Base-by-base conservation (phyloP, 441 rosid genomes). In the Corymbia calophylla region DNA sequence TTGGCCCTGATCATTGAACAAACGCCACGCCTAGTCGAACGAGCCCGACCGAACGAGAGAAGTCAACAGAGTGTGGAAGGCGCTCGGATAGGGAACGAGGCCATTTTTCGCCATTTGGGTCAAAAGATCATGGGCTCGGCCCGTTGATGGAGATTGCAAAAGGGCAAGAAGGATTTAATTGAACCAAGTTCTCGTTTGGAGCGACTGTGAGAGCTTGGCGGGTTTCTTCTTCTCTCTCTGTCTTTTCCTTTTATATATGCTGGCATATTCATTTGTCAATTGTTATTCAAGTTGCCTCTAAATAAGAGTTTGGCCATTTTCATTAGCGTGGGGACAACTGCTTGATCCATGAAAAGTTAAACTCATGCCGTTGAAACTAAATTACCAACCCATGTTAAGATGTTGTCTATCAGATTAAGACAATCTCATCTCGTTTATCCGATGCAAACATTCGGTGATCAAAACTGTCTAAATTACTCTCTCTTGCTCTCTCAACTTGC, bases 41-140 rank as follows among this genome's bases (percentile, higher is more conserved):
- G 86, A 90, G 66, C 88, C 86, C 9, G 94, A 94, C 29, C 92
- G 91, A 77, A 93, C 73, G 84, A 96, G 91, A 70, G 88, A 93
- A 77, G 89, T 62, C 70, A 96, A 88, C 73, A 96, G 89, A 64
- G 86, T 90, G 80, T 95, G 96, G 85, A 96, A 93, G 89, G 90
- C 92, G 86, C 87, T 93, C 14, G 95, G 88, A 90, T 91, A 89
- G 48, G 93, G 93, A 10, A 88, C 89, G 91, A 93, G 89, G 73
- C 95, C 97, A 62, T 88, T 91, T 86, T 91, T 92, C 44, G 95
- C 55, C 97, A 95, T 95, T 86, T 94, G 94, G 85, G 89, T 77
- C 82, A 94, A 95, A 90, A 90, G 95, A 56, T 88, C 87, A 88
- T 94, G 87, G 48, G 97, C 95, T 16, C 91, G 89, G 25, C 93